A percentile compares a stretch with the other conserved stretches of the same genome.
These are phyloP conservation scores for Hirschfeldia incana DNA, from an alignment of 345 rosid species.

Conservation along the genomic window DNA sequence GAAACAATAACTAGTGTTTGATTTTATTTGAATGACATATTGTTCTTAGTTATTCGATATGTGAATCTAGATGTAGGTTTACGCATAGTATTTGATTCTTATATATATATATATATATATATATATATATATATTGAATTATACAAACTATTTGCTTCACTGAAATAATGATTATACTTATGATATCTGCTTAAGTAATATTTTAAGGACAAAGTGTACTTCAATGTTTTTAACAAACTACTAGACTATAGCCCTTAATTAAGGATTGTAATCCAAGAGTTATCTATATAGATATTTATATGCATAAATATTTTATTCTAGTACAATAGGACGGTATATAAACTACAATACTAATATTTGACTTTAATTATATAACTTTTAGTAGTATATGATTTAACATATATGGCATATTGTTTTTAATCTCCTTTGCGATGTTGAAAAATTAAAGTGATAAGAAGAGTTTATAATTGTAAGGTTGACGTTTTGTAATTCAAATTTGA, in stretches of 20 bases:
- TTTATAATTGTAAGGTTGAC: neutral
- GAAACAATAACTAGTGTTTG: neutral
- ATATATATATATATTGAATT: neutral
- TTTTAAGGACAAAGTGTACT: neutral
- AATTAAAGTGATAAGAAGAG: neutral
- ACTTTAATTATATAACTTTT: neutral
- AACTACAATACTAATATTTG: neutral
- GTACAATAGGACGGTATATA: neutral
- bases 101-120: neutral
- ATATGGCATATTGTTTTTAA: slow-evolving; percentile 27
- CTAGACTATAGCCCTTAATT: neutral
- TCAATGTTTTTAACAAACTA: neutral
- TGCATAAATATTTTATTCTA: neutral
- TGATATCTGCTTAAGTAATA: neutral
- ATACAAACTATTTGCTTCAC: neutral
- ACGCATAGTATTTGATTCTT: slow-evolving; percentile 27
- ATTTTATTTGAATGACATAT: slow-evolving; percentile 24
- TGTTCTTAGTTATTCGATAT: slow-evolving; percentile 31
- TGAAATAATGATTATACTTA: neutral
- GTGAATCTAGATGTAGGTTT: slow-evolving; percentile 29
- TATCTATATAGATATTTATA: neutral
- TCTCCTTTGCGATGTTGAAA: neutral
- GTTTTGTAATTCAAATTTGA: neutral
- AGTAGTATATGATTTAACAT: neutral
- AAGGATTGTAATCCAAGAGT: neutral